Base-by-base conservation (phyloP, 352 stramenopile species). In the Pythium diclinum region DNA sequence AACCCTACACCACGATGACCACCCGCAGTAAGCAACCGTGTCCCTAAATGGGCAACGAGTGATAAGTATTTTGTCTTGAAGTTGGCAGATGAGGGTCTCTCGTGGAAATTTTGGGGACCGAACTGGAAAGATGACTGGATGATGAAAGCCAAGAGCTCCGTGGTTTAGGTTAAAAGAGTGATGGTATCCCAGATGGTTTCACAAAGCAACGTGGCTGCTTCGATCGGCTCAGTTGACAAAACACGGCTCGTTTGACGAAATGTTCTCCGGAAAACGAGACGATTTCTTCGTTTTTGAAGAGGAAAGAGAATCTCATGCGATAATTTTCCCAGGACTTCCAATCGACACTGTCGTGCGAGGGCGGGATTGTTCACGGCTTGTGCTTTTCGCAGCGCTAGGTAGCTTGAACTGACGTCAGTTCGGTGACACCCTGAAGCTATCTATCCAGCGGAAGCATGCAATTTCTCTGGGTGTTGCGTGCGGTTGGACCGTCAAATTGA, bases 101-200 rank as follows among this genome's bases (percentile, higher is more conserved):
- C 25, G 21, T 61, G 25, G 25, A 65, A 59, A 59, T 47, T 59
- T 65, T 52, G 36, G 49, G 59, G 33, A 40, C 9, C 44, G 13
- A 51, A 51, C 44, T 51, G 44, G 44, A 51, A 51, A 51, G 44
- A 51, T 47, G 40, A 30, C 44, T 51, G n/a, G 44, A 51, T 51
- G 44, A 51, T 51, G 44, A 51, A 51, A 51, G 44, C 44, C 17
- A 16, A 51, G 44, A 51, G 44, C 44, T 51, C 44, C 19, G 44
- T 51, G 44, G 44, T 28, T 28, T 51, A 51, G 44, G 44, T 51
- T 51, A 30, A 25, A 9, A 47, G 44, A 51, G 44, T 51, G 44
- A 16, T 51, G 44, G 44, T 28, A 28, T 30, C 17, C 17, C 44
- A 51, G 44, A 21, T 51, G 44, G 19, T 21, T 51, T 51, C 21